phyloP scores from a whole-genome alignment of 108 stramenopile genomes.

The Skeletonema costatum region DNA sequence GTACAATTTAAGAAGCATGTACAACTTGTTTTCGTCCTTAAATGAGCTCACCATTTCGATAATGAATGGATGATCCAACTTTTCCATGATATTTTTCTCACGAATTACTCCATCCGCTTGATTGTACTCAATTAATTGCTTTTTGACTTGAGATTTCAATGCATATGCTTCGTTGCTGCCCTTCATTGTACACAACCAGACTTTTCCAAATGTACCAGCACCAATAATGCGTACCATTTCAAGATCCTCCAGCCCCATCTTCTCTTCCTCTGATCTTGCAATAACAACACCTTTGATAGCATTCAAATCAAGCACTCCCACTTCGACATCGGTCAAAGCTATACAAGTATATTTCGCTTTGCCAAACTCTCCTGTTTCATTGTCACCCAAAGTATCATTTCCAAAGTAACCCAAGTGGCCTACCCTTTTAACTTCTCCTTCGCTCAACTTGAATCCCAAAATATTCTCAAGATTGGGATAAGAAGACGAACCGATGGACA shows the following conservation, averaged over 20 bases:
- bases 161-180: slow-evolving; percentile 64
- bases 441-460: slow-evolving; percentile 36
- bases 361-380: slow-evolving; percentile 57
- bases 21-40: slow-evolving; percentile 80
- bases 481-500: slow-evolving; percentile 44
- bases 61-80: slow-evolving; percentile 92
- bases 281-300: slow-evolving; percentile 66
- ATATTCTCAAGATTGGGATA: slow-evolving; percentile 22
- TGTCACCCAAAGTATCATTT: slow-evolving; percentile 57
- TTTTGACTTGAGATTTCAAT: slow-evolving; percentile 87
- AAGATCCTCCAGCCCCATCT: slow-evolving; percentile 45
- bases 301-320: slow-evolving; percentile 60
- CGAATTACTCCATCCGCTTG: slow-evolving; percentile 80
- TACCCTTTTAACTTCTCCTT: slow-evolving; percentile 49
- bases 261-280: slow-evolving; percentile 10
- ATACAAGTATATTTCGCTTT: slow-evolving; percentile 59
- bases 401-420: slow-evolving; percentile 69
- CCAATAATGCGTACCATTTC: slow-evolving; percentile 76
- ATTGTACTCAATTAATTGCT: slow-evolving; percentile 83
- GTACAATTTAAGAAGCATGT: slow-evolving; percentile 88
- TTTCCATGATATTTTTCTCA: slow-evolving; percentile 85
- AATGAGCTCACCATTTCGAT: slow-evolving; percentile 85
- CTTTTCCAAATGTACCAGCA: slow-evolving; percentile 94
- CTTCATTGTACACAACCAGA: slow-evolving; percentile 84
- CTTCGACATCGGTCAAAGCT: slow-evolving; percentile 62